Percentiles rank a stretch among this genome's conserved stretches.
phyloP scores from a whole-genome alignment of 306 rosid genomes.

The Begonia peltatifolia region DNA sequence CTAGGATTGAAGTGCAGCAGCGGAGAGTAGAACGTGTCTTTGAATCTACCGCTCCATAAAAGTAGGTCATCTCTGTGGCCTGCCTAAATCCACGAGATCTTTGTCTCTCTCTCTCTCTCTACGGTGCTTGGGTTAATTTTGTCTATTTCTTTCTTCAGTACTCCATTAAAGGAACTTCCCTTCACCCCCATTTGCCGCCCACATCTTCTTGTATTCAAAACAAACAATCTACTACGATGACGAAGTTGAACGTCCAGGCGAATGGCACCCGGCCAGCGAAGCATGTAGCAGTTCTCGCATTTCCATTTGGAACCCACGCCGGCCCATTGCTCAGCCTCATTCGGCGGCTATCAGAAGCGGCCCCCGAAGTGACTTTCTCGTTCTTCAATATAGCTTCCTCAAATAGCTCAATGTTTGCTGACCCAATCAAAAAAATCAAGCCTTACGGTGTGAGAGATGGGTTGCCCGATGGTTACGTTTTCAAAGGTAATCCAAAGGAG shows the following conservation, averaged over 20 bases:
- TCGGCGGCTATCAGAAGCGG: conserved; percentile 21
- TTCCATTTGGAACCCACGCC: conserved; percentile 71
- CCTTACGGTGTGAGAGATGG: conserved; percentile 42
- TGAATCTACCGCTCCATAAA: too few relatives aligned
- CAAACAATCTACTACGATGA: too few relatives aligned
- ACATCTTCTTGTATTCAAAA: too few relatives aligned
- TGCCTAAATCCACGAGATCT: too few relatives aligned
- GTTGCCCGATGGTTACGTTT: conserved; percentile 23
- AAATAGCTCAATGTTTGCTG: conserved; percentile 15
- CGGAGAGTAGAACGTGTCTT: too few relatives aligned
- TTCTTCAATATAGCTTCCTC: conserved; percentile 36
- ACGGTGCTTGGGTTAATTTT: too few relatives aligned
- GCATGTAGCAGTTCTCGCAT: conserved; percentile 59
- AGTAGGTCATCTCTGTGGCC: too few relatives aligned
- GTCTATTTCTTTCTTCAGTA: too few relatives aligned
- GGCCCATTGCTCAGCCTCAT: conserved; percentile 38
- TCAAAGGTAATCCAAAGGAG: conserved; percentile 14
- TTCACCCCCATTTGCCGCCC: too few relatives aligned
- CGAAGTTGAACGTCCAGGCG: too few relatives aligned
- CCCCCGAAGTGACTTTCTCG: conserved; percentile 23
- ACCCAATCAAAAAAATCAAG: conserved; percentile 10
- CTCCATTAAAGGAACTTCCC: too few relatives aligned
- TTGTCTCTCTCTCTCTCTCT: neutral
- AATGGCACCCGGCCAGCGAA: neutral
- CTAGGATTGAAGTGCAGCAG: too few relatives aligned